A percentile compares a stretch with the other conserved stretches of the same genome.
Evolutionary conservation across 805 yeast species (phyloP).

Genomic region (Middelhovenomyces tepae): DNA sequence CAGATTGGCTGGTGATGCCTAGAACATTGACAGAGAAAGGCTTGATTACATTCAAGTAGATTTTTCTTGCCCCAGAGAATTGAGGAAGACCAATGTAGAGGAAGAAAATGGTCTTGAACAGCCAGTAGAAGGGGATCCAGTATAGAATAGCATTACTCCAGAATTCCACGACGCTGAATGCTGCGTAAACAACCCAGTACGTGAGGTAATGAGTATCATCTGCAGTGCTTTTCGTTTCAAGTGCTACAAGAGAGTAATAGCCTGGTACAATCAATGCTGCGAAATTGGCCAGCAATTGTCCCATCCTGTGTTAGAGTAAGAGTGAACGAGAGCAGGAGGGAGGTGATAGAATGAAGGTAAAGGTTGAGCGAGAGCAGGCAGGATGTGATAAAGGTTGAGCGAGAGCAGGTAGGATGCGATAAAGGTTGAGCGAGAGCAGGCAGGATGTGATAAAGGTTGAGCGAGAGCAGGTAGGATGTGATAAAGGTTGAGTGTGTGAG

Average conservation of each 20-base stretch:
- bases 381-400: too few relatives aligned
- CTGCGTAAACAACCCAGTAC: constrained; percentile 98
- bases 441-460: too few relatives aligned
- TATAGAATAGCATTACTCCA: constrained; percentile 90
- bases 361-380: too few relatives aligned
- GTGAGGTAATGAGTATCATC: constrained; percentile 88
- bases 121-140: constrained; percentile 96
- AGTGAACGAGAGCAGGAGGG: not conserved
- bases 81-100: constrained; percentile 82
- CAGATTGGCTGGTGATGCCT: constrained; percentile 20
- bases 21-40: constrained; percentile 43
- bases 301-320: constrained; percentile 40
- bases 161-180: constrained; percentile 84
- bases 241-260: constrained; percentile 76
- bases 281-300: constrained; percentile 85
- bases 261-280: constrained; percentile 90
- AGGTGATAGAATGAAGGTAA: not conserved
- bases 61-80: constrained; percentile 73
- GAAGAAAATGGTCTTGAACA: constrained; percentile 81
- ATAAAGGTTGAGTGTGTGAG: too few relatives aligned
- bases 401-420: too few relatives aligned
- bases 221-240: constrained; percentile 54
- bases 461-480: too few relatives aligned
- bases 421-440: too few relatives aligned
- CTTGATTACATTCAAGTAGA: constrained; percentile 56